A percentile compares a stretch with the other conserved stretches of the same genome.
Conservation (phyloP, 441 rosid genomes). For the Populus trichocarpa region DNA sequence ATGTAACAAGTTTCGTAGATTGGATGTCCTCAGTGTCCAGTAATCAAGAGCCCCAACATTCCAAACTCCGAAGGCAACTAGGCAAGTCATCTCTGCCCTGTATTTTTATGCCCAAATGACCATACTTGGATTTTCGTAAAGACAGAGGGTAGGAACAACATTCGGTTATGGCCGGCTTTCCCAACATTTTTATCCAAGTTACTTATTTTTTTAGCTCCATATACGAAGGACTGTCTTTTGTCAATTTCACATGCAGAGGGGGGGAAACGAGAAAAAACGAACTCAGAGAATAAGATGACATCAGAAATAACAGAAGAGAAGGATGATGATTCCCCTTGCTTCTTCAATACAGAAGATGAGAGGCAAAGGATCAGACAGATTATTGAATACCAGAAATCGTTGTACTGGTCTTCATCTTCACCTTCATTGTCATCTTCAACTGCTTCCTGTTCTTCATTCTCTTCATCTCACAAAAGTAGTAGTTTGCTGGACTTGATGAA, state of each 20-base stretch:
- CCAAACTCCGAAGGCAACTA: no score
- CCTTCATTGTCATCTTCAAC: slow-evolving; percentile 4
- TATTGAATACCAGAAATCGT: slow-evolving; percentile 7
- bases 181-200: slow-evolving; percentile 7
- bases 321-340: not conserved
- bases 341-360: slow-evolving; percentile 8
- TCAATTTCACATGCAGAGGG: no score
- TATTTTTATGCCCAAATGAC: no score
- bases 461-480: slow-evolving; percentile 24
- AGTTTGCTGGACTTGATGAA: slow-evolving; percentile 39
- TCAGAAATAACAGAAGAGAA: not conserved
- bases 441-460: slow-evolving; percentile 1
- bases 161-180: slow-evolving; percentile 2
- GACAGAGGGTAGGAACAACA: not conserved
- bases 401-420: not conserved
- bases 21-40: no score
- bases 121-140: not conserved
- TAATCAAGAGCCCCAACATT: no score
- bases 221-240: no score
- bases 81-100: no score
- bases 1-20: no score
- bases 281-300: not conserved
- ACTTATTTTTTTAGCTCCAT: no score
- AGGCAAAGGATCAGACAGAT: slow-evolving; percentile 15
- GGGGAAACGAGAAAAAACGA: no score